Base-by-base conservation (phyloP, 2,329 filamentous ascomycete genomes). In the Phoma herbarum region DNA sequence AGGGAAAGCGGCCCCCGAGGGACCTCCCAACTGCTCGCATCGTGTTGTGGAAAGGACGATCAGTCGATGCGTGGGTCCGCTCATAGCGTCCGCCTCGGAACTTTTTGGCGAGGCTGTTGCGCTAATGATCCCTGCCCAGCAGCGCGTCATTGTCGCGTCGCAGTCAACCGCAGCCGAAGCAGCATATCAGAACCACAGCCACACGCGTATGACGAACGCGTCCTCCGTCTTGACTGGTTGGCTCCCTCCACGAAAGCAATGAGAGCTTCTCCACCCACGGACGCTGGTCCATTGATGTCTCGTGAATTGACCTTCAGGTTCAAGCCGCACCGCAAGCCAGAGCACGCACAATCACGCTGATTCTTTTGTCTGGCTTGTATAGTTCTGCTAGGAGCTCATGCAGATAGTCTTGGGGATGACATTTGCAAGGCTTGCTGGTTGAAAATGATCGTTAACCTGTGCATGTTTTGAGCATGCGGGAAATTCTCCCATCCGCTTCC, bases 341-440 rank as follows among this genome's bases (percentile, higher is more conserved):
- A n/a, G n/a, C n/a, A n/a, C n/a, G n/a, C n/a, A n/a, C n/a, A n/a
- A n/a, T n/a, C n/a, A n/a, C n/a, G n/a, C n/a, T n/a, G n/a, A n/a
- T n/a, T n/a, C n/a, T n/a, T n/a, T n/a, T n/a, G n/a, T n/a, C n/a
- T n/a, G n/a, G 61, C 63, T 3, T 62, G 64, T 20, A 66, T 63
- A 14, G 31, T 62, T 10, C 71, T 68, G 43, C 57, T 68, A 12
- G 69, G 72, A 51, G 65, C 65, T 11, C 71, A 70, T 53, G 73
- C 70, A 14, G 68, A 71, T 45, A 68, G 63, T 23, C 52, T 74
- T 2, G 52, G 48, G 8, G 50, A 60, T 29, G 69, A 72, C 44
- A 25, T 60, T 48, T 74, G 70, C 60, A 52, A 59, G 14, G 59
- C 64, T 18, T 73, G 70, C 42, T 73, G 71, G 69, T 56, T 66